Evolutionary conservation across 163 green algal species (phyloP), one percentile per base, ranked within the genome.

Genomic region (Coccomyxa subellipsoidea): DNA sequence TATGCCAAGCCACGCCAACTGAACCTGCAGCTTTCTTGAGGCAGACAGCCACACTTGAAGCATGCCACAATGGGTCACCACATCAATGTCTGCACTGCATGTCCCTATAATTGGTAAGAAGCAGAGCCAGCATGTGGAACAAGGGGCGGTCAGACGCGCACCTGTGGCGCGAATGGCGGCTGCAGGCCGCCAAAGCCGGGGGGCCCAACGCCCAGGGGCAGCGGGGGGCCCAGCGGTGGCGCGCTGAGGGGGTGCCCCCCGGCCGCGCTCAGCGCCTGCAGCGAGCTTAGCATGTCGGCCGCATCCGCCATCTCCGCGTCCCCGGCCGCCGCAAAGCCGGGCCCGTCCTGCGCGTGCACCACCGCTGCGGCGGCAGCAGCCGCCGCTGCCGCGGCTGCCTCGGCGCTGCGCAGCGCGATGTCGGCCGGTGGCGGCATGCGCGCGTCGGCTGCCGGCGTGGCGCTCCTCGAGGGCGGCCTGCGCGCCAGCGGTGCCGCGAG

Each of bases 211-310:
- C 47, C 47, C 15, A 59, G 47, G 1, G 47, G 47, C 47, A 18
- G 47, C 47, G 47, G 47, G 18, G 8, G 66, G 66, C n/a, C n/a
- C 18, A 73, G 27, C 66, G 66, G 47, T 12, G 47, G 66, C n/a
- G n/a, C 29, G 66, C n/a, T n/a, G 66, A 8, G 29, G 29, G 8
- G 8, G 66, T 73, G 66, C 21, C 66, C 66, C 21, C 66, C 66
- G n/a, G 27, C 29, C 66, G 66, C 66, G 66, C 66, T 73, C 66
- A 73, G 27, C 29, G 66, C 66, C 66, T 73, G 66, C 66, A 73
- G 66, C 66, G 66, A 36, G 66, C 7, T 73, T 0, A 73, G 66
- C 66, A 73, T 73, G 66, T 73, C 66, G 29, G n/a, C 66, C 29
- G 29, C 66, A 8, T 73, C 66, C 2, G 66, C 47, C 47, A 59